Evolutionary conservation across 2,329 filamentous ascomycete genomes (phyloP).

Genomic region (Apiospora kogelbergensis): DNA sequence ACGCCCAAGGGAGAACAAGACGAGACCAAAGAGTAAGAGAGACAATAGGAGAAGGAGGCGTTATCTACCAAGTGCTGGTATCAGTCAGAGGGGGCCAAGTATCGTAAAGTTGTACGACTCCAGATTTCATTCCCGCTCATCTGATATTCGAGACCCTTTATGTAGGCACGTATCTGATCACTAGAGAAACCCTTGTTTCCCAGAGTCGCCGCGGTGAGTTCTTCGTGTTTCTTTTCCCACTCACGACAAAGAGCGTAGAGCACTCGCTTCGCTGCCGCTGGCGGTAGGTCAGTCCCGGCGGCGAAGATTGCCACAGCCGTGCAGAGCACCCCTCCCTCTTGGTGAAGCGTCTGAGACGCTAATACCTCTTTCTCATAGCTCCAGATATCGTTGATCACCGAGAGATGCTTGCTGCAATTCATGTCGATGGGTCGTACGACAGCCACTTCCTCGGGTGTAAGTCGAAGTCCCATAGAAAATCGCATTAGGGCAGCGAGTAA

Average conservation of each 20-base stretch:
- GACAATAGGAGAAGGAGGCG: too few relatives aligned
- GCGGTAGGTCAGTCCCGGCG: constrained; percentile 22
- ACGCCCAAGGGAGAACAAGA: too few relatives aligned
- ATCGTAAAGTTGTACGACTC: constrained; percentile 29
- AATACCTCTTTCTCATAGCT: constrained; percentile 36
- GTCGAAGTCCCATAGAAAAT: constrained; percentile 29
- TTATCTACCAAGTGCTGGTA: too few relatives aligned
- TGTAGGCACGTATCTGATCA: constrained; percentile 13
- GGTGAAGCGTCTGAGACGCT: constrained; percentile 15
- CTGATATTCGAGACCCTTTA: constrained; percentile 34
- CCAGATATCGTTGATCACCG: constrained; percentile 38
- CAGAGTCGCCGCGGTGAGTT: too few relatives aligned
- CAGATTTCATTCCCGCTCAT: constrained; percentile 25
- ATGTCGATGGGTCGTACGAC: constrained; percentile 25
- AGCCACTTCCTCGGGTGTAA: constrained; percentile 25
- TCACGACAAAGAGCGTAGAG: constrained; percentile 18
- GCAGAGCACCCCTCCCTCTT: constrained; percentile 31
- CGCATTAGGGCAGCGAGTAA: constrained; percentile 33
- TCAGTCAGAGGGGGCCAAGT: too few relatives aligned
- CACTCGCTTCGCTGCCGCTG: constrained; percentile 15
- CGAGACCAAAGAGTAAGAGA: too few relatives aligned
- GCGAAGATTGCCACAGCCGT: constrained; percentile 29
- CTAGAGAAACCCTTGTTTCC: too few relatives aligned
- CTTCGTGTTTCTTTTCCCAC: constrained; percentile 16
- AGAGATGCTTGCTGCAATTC: constrained; percentile 35